Percentiles rank a stretch among this genome's conserved stretches.
Conservation (phyloP, 805 yeast genomes). For the Candida maris region DNA sequence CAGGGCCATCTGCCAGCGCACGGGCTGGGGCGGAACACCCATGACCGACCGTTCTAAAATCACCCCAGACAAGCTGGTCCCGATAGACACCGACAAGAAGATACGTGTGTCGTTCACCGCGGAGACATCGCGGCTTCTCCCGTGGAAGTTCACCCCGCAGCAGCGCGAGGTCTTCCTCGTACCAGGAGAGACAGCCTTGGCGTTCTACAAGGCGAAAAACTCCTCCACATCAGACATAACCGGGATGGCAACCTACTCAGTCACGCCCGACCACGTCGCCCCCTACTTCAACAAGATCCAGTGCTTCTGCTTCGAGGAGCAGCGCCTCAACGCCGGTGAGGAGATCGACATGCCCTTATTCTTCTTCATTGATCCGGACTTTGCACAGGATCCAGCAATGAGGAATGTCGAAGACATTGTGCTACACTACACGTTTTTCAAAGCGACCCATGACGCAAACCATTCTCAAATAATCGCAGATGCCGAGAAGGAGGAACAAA, state of each 20-base stretch:
- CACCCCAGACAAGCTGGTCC: constrained; percentile 81
- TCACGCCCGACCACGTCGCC: constrained; percentile 94
- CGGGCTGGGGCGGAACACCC: constrained; percentile 96
- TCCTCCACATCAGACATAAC: constrained; percentile 82
- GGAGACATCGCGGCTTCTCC: constrained; percentile 83
- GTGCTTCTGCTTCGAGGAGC: constrained; percentile 98
- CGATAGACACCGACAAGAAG: constrained; percentile 80
- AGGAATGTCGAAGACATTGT: constrained; percentile 85
- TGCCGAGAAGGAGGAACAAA: constrained; percentile 11
- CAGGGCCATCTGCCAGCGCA: constrained; percentile 85
- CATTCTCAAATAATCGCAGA: constrained; percentile 26
- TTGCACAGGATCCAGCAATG: constrained; percentile 89
- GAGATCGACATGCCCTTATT: constrained; percentile 99
- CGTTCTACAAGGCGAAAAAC: constrained; percentile 91
- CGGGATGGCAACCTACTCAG: constrained; percentile 98
- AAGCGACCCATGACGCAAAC: constrained; percentile 38
- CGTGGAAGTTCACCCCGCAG: constrained; percentile 94
- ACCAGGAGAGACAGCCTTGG: constrained; percentile 97
- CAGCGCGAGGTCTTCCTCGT: constrained; percentile 88
- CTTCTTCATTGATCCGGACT: constrained; percentile 95
- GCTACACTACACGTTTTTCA: constrained; percentile 89
- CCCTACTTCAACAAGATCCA: constrained; percentile 96
- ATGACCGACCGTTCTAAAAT: constrained; percentile 78
- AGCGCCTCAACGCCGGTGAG: constrained; percentile 88
- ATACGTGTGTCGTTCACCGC: constrained; percentile 86